phyloP scores from a whole-genome alignment of 2,329 filamentous ascomycete genomes.

The Mycogone perniciosa region DNA sequence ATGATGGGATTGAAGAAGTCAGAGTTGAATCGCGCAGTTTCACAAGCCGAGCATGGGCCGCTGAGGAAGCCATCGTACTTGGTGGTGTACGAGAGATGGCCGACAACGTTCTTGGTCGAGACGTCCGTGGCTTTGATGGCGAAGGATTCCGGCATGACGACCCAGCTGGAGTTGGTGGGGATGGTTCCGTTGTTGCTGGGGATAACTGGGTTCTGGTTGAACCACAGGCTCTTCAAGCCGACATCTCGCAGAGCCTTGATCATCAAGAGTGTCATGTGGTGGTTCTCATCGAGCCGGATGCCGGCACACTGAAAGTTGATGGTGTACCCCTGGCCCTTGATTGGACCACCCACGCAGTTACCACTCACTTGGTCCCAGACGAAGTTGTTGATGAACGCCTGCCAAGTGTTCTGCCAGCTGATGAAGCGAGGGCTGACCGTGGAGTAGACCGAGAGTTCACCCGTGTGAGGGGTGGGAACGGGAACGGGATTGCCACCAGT shows the following conservation, averaged over 20 bases:
- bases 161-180: slow-evolving; percentile 27
- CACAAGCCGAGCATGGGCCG: slow-evolving; percentile 31
- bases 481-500: slow-evolving; percentile 25
- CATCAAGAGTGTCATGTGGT: slow-evolving; percentile 33
- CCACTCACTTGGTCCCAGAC: slow-evolving; percentile 34
- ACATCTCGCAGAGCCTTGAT: slow-evolving; percentile 34
- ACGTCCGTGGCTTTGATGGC: slow-evolving; percentile 29
- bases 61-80: slow-evolving; percentile 32
- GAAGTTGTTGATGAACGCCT: slow-evolving; percentile 34
- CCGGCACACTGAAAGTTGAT: slow-evolving; percentile 33
- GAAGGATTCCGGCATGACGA: slow-evolving; percentile 35
- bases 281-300: slow-evolving; percentile 32
- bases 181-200: slow-evolving; percentile 27
- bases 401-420: slow-evolving; percentile 34
- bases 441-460: slow-evolving; percentile 26
- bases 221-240: slow-evolving; percentile 33
- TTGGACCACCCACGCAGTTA: slow-evolving; percentile 26
- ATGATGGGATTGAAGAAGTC: slow-evolving; percentile 33
- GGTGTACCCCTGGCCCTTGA: slow-evolving; percentile 30
- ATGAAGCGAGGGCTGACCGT: slow-evolving; percentile 33
- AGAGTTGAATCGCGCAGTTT: slow-evolving; percentile 29
- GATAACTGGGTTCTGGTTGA: slow-evolving; percentile 34
- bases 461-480: slow-evolving; percentile 23
- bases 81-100: slow-evolving; percentile 31
- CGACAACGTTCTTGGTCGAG: slow-evolving; percentile 27